Evolutionary conservation across 192 early-diverging fungal species (phyloP), one percentile per base, ranked within the genome.

Genomic region (Gorgonomyces haynaldii): DNA sequence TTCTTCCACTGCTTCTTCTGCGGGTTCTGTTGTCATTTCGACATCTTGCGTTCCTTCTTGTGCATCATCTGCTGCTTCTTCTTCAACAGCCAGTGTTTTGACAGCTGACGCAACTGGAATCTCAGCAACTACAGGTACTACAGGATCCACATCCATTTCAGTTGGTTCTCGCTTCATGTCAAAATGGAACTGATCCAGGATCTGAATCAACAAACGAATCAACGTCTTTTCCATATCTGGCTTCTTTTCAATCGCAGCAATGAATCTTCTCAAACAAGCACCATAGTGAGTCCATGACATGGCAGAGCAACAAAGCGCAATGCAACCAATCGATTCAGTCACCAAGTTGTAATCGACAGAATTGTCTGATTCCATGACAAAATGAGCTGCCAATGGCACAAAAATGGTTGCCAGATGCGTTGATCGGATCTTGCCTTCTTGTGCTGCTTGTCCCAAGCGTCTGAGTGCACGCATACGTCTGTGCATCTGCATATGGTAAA

Each of bases 401-500:
- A 97, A 84, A 45, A 89, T 78, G 40, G 82, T 69, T 8, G 69
- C 56, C 20, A 90, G 55, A 28, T 69, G 74, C 1, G 61, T 36
- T 13, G 67, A 37, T 7, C 54, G 51, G 29, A 89, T 60, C 6
- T 52, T 48, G 3, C 72, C 74, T 1, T 54, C 57, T 4, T 57
- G 7, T 4, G 62, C 32, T 7, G 50, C 50, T 2, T 71, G 62
- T 4, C 58, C 42, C 49, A 98, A 70, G 15, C 90, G 78, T 35
- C 70, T 67, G 45, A 96, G 50, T 0, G 93, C 85, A 41, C 87
- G 77, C 4, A 84, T 54, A 43, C 96, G 88, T 49, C 96, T 82
- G 60, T 98, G 96, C 13, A 85, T 64, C 69, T 98, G 96, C 48
- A 98, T 78, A 52, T 98, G 96, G 49, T 88, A 75, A 44, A 97